phyloP scores from a whole-genome alignment of 768 basidiomycete genomes.

The Mrakia blollopis region DNA sequence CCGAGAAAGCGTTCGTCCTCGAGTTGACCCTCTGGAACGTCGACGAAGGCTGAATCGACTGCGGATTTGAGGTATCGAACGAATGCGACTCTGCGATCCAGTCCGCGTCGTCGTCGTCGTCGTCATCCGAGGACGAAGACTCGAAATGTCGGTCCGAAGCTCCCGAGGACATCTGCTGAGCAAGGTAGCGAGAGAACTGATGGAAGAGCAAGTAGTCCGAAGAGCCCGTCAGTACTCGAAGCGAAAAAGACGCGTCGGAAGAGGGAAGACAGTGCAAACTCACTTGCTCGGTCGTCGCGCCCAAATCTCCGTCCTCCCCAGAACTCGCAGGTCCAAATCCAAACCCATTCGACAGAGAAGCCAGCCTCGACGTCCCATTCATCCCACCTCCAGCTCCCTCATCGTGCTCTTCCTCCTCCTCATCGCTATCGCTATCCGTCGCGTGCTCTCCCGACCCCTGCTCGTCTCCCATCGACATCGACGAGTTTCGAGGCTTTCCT shows the following conservation, averaged over 20 bases:
- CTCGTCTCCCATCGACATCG: constrained; percentile 31
- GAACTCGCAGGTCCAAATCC: constrained; percentile 52
- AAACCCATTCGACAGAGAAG: constrained; percentile 50
- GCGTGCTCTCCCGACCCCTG: constrained; percentile 23
- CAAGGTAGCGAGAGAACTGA: constrained; percentile 75
- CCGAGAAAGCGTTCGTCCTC: constrained; percentile 5
- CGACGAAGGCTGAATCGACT: neutral
- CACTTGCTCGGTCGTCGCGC: constrained; percentile 51
- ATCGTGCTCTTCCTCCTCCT: constrained; percentile 25
- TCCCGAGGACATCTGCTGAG: constrained; percentile 33
- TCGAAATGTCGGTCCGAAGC: constrained; percentile 33
- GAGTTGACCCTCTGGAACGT: neutral
- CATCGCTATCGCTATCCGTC: constrained; percentile 33
- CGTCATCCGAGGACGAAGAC: constrained; percentile 37
- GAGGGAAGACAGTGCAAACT: constrained; percentile 30
- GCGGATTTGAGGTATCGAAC: constrained; percentile 2
- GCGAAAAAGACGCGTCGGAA: neutral
- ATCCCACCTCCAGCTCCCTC: neutral
- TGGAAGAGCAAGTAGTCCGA: no score
- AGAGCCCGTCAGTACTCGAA: constrained; percentile 12
- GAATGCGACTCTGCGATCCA: constrained; percentile 32
- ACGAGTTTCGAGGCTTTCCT: constrained; percentile 39
- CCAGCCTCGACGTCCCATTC: neutral
- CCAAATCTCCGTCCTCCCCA: constrained; percentile 49
- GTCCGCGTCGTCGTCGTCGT: constrained; percentile 36